phyloP scores from a whole-genome alignment of 1,284 basidiomycete genomes.

The Mycena sp. region DNA sequence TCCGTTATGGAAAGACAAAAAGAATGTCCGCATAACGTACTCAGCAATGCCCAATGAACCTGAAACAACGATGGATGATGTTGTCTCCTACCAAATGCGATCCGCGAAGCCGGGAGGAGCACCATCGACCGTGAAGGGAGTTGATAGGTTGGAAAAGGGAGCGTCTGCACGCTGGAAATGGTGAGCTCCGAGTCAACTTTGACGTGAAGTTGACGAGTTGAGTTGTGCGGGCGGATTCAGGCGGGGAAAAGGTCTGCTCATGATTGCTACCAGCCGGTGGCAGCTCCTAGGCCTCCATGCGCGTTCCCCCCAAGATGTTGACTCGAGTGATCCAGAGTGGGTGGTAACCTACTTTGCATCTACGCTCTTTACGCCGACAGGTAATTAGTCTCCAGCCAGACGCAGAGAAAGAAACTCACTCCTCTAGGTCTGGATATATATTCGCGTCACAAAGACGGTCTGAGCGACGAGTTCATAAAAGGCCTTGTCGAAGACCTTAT shows the following conservation, averaged over 20 bases:
- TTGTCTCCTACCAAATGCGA: conserved; percentile 21
- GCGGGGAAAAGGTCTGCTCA: conserved; percentile 27
- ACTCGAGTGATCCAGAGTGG: conserved; percentile 17
- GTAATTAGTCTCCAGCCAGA: too few relatives aligned
- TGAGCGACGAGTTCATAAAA: conserved; percentile 17
- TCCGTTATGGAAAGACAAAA: conserved; percentile 23
- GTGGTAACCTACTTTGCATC: conserved; percentile 28
- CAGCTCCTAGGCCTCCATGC: conserved; percentile 27
- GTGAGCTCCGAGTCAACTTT: background rate
- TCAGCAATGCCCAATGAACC: conserved; percentile 18
- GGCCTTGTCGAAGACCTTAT: conserved; percentile 11
- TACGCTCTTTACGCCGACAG: conserved; percentile 25
- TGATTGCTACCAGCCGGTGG: conserved; percentile 27
- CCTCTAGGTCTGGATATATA: conserved; percentile 29
- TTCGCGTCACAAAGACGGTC: conserved; percentile 15
- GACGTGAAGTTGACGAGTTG: background rate
- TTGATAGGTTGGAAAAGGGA: conserved; percentile 14
- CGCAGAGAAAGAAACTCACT: too few relatives aligned
- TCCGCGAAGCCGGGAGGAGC: conserved; percentile 1
- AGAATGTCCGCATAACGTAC: conserved; percentile 20
- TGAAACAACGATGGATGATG: conserved; percentile 22
- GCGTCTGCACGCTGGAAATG: conserved; percentile 8
- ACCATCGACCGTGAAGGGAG: conserved; percentile 16
- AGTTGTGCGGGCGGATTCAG: conserved; percentile 3
- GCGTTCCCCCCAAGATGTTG: background rate